Evolutionary conservation across 179 eudicot species (phyloP).

Genomic region (Camellia oleifera): DNA sequence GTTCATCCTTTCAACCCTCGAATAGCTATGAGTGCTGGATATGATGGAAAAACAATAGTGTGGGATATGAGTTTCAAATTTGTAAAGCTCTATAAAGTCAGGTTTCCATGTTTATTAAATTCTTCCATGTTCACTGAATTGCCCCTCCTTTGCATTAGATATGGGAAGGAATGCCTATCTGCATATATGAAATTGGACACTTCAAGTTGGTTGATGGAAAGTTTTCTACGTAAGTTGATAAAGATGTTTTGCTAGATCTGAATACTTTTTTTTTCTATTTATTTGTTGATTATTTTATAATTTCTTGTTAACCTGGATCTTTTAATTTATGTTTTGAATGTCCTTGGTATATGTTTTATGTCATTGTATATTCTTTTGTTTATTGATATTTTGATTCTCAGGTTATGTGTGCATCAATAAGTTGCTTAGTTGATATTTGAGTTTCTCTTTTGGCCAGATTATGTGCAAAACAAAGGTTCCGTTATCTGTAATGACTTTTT

Average conservation of each 20-base stretch:
- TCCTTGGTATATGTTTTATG: neutral
- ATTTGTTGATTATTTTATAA: neutral
- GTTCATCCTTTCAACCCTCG: slow-evolving; percentile 98
- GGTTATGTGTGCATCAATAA: neutral
- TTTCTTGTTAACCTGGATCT: neutral
- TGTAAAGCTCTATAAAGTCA: neutral
- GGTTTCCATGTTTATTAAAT: neutral
- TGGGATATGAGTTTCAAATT: slow-evolving; percentile 85
- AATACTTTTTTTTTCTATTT: neutral
- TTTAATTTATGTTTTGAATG: neutral
- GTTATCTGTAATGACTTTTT: neutral
- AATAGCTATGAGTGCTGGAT: slow-evolving; percentile 99
- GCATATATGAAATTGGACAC: slow-evolving; percentile 79
- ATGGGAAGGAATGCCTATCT: slow-evolving; percentile 98
- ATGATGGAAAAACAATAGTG: slow-evolving; percentile 95
- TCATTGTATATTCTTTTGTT: neutral
- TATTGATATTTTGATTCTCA: neutral
- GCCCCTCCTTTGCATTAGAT: slow-evolving; percentile 43
- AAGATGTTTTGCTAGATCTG: neutral
- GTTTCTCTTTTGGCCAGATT: neutral
- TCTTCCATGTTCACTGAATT: neutral
- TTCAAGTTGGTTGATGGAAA: slow-evolving; percentile 98
- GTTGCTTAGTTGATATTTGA: neutral
- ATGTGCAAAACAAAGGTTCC: neutral
- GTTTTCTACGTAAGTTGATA: slow-evolving; percentile 86